Evolutionary conservation across 2,329 filamentous ascomycete species (phyloP), one percentile per base, ranked within the genome.

Genomic region (Epichloe sibirici): DNA sequence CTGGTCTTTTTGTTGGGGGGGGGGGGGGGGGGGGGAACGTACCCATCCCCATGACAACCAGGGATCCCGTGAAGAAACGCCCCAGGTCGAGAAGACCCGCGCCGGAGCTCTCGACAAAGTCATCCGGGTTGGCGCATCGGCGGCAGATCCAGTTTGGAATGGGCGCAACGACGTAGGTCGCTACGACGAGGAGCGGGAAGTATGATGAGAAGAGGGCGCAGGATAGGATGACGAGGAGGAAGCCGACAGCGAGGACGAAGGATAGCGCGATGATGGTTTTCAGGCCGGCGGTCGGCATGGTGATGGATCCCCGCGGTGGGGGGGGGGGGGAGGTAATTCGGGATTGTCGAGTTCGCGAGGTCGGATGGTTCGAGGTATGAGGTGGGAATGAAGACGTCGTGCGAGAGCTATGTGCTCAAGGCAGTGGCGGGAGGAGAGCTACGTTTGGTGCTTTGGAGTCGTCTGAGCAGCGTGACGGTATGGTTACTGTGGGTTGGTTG

Each of bases 221-320:
- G 57, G 90, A 96, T 63, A 98, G 87, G 71, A 98, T 98, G 62
- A 97, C 93, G 61, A 98, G 89, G 63, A 98, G 88, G 75, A 98
- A 98, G 63, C 93, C 93, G 64, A 98, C 93, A 62, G 93, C 93
- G 59, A 98, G 89, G 68, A 98, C 93, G 74, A 98, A 98, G 67
- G 93, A 97, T 62, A 98, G 87, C 59, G 88, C 89, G 71, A 98
- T 98, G 73, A 98, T 98, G 61, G 93, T 98, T 75, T 96, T 97
- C 66, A 98, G 84, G 68, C 93, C 93, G 63, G 93, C 90, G 76
- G 88, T 81, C 74, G 78, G 69, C 78, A 82, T 81, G 58, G 63
- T 76, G 72, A 65, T 17, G 56, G 59, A 34, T 34, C 52, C 55
- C 54, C 57, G 53, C 55, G 53, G 44, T 28, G 55, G 53, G 49